Conservation (phyloP, 148 eudicot species). For the Vaccinium macrocarpon region DNA sequence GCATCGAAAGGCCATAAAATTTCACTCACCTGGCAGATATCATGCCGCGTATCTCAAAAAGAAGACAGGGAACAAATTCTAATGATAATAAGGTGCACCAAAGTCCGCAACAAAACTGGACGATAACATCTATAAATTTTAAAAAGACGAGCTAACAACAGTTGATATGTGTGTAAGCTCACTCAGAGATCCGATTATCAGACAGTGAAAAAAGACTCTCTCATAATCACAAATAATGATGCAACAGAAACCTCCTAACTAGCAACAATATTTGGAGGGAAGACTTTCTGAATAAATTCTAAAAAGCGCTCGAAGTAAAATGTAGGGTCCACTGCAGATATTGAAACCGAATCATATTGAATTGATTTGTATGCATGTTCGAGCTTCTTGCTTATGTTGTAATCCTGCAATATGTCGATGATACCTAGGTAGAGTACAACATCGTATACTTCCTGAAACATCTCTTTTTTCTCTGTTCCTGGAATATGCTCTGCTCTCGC, state of each 20-base stretch:
- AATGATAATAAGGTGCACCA: neutral
- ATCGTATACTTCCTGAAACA: slow-evolving; percentile 73
- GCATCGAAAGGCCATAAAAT: neutral
- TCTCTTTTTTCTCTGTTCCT: slow-evolving; percentile 34
- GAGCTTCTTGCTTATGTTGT: slow-evolving; percentile 78
- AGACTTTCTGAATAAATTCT: slow-evolving; percentile 74
- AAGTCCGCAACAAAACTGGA: neutral
- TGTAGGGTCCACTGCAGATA: slow-evolving; percentile 88
- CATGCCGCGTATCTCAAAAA: neutral
- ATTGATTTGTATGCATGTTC: slow-evolving; percentile 90
- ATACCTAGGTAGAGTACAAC: slow-evolving; percentile 91
- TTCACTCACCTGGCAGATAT: neutral
- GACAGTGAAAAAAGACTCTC: neutral
- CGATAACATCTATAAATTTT: neutral
- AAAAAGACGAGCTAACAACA: neutral
- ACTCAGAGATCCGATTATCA: neutral
- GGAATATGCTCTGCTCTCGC: slow-evolving; percentile 82
- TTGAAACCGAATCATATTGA: slow-evolving; percentile 86
- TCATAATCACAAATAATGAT: neutral
- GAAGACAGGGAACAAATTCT: neutral
- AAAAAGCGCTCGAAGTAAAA: slow-evolving; percentile 82
- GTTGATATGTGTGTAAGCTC: neutral
- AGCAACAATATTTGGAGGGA: slow-evolving; percentile 52
- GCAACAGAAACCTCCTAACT: slow-evolving; percentile 22
- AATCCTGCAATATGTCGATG: slow-evolving; percentile 90